Evolutionary conservation across 2,329 filamentous ascomycete genomes (phyloP).

Genomic region (Ophiostoma perfectum): DNA sequence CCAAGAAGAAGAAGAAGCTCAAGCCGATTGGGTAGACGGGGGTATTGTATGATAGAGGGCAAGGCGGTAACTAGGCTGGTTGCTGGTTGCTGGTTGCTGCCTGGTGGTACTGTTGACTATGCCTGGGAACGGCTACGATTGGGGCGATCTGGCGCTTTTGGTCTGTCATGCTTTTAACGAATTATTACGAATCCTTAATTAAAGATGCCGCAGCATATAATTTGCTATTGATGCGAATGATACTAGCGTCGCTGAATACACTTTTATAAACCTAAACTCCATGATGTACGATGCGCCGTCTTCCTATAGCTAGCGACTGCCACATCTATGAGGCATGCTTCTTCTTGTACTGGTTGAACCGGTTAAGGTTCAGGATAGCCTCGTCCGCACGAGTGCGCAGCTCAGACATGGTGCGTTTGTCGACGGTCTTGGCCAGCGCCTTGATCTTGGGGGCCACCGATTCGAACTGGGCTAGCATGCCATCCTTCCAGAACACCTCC

Average conservation of each 20-base stretch:
- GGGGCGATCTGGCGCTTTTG: no score
- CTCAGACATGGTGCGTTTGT: constrained; percentile 54
- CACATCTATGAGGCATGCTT: constrained; percentile 39
- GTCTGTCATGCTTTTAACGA: no score
- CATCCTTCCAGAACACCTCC: constrained; percentile 59
- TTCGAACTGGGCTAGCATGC: constrained; percentile 55
- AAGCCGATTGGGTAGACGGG: constrained; percentile 49
- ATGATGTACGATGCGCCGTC: neutral
- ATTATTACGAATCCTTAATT: no score
- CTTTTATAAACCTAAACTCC: neutral
- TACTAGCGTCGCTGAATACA: no score
- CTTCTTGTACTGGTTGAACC: constrained; percentile 62
- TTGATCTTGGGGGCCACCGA: constrained; percentile 49
- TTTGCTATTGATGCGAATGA: no score
- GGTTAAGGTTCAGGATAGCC: constrained; percentile 52
- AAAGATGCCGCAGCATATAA: no score
- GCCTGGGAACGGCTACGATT: no score
- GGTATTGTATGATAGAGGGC: neutral
- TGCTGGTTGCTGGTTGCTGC: neutral
- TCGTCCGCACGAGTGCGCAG: constrained; percentile 57
- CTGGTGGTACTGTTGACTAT: no score
- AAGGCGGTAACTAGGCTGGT: neutral
- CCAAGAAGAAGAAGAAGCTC: constrained; percentile 63
- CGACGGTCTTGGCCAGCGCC: constrained; percentile 53
- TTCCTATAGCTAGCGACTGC: no score